Base-by-base conservation (phyloP, 202 grass and related monocot genomes). In the Elaeis oleifera region DNA sequence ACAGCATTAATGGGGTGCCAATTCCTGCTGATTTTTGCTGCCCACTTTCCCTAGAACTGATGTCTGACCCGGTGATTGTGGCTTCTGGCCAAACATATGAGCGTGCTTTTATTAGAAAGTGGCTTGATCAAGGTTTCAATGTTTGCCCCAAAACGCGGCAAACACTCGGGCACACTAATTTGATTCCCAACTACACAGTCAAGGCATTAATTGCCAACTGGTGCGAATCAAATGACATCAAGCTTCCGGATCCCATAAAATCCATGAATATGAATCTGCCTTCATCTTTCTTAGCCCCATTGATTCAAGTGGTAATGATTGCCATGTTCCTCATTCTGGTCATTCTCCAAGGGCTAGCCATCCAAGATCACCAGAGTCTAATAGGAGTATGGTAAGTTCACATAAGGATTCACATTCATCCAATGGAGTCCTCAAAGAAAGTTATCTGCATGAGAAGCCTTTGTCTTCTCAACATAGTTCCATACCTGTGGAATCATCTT, bases 171-270 rank as follows among this genome's bases (percentile, higher is more conserved):
- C 94, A 99, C 65, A 84, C 94, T 49, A 99, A 91, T 59, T 84
- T 99, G 82, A 99, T 99, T 77, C 94, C 94, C 49, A 99, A 99
- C 64, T 99, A 99, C 66, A 99, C 94, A 23, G 94, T 99, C 55
- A 99, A 99, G 79, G 88, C 88, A 49, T 78, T 99, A 56, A 99
- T 99, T 84, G 85, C 94, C 31, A 99, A 99, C 74, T 99, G 94
- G 94, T 94, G 94, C 31, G 94, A 99, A 57, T 94, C 85, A 1
- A 84, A 99, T 81, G 82, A 89, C 63, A 99, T 99, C 72, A 94
- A 59, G 65, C 86, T 99, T 56, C 94, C 88, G 58, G 88, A 99
- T 83, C 94, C 94, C 53, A 66, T 89, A 61, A 89, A 89, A 74
- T 81, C 86, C 62, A 77, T 86, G 80, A 89, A 80, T 71, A 65